Percentiles rank a stretch among this genome's conserved stretches.
phyloP scores from a whole-genome alignment of 148 eudicot species.

The Persicaria tinctoria region DNA sequence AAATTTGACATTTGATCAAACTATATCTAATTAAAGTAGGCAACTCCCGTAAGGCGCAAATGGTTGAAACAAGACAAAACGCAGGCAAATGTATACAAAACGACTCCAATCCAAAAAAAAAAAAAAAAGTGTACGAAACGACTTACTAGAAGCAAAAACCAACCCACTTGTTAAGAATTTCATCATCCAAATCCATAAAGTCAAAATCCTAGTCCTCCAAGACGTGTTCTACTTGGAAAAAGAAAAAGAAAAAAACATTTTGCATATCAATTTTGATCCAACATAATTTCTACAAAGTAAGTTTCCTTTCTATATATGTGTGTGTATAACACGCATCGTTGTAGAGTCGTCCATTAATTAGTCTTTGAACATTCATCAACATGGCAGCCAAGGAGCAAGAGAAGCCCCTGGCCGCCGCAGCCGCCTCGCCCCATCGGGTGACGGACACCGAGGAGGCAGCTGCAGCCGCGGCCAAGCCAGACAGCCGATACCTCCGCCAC shows the following conservation, averaged over 20 bases:
- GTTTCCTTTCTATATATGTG: no score
- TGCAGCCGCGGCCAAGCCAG: neutral
- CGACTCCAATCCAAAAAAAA: no score
- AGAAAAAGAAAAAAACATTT: no score
- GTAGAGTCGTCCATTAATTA: no score
- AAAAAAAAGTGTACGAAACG: neutral
- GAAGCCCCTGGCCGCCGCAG: slow-evolving; percentile 28
- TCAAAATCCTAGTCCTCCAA: neutral
- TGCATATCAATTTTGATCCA: no score
- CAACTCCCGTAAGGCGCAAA: neutral
- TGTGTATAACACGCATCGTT: neutral
- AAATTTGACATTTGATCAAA: no score
- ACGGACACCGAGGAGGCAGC: slow-evolving; percentile 7
- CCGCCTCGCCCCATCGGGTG: neutral
- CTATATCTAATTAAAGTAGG: neutral
- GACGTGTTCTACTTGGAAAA: neutral
- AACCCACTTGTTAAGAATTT: neutral
- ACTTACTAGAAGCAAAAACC: neutral
- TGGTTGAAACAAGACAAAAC: neutral
- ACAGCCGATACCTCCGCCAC: slow-evolving; percentile 4
- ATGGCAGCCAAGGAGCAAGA: slow-evolving; percentile 31
- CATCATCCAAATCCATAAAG: neutral
- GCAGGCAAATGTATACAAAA: neutral
- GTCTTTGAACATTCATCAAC: neutral
- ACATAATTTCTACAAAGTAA: no score